These are phyloP conservation scores for Trichoderma atrobrunneum DNA, from an alignment of 2,329 filamentous ascomycete genomes.

Conservation along the genomic window DNA sequence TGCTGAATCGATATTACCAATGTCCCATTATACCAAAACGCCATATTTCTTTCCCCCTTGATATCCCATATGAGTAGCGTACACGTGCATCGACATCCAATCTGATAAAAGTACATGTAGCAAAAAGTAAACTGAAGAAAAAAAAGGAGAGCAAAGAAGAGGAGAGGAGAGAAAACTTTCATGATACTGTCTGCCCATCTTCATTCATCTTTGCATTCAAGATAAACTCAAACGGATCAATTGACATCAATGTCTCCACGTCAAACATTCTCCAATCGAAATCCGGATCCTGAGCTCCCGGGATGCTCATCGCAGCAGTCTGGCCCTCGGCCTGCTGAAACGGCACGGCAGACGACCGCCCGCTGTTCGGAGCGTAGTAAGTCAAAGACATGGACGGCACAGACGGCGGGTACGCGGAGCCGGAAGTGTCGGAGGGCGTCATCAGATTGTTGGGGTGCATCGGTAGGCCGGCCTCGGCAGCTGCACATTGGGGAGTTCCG, in stretches of 20 bases:
- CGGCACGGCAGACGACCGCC: background rate
- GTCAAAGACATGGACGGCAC: constrained; percentile 4
- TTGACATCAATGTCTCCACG: constrained; percentile 16
- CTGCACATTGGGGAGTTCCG: background rate
- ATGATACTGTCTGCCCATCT: background rate
- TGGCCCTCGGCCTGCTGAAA: background rate
- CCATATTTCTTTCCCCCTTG: background rate
- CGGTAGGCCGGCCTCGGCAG: background rate
- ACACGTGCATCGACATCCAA: background rate
- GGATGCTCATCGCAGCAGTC: background rate
- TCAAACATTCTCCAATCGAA: constrained; percentile 16
- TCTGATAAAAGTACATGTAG: background rate
- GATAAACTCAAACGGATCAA: constrained; percentile 11
- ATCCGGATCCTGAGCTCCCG: background rate
- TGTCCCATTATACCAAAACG: background rate
- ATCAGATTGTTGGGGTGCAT: background rate
- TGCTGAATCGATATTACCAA: background rate
- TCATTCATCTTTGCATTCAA: constrained; percentile 9
- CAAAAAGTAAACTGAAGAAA: background rate
- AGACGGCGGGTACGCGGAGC: background rate
- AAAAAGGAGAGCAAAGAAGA: background rate
- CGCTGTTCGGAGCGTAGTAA: constrained; percentile 1
- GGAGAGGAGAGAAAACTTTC: background rate
- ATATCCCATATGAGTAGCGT: background rate
- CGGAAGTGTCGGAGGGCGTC: background rate